Evolutionary conservation across 345 rosid genomes (phyloP), one percentile per base, ranked within the genome.

Genomic region (Populus alba): DNA sequence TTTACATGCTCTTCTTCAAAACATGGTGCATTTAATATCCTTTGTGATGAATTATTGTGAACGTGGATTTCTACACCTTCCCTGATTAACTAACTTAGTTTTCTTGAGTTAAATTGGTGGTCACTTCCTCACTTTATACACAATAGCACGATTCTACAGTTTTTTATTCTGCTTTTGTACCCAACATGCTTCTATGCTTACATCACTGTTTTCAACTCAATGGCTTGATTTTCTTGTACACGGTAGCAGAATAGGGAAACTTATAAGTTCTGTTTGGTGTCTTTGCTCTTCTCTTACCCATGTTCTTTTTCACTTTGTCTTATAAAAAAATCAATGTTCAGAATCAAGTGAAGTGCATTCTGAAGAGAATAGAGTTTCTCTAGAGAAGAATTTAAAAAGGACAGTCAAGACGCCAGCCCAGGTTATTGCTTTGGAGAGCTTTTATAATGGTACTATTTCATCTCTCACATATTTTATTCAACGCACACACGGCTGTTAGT

Each of bases 351-450:
- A 91, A 80, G 83, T 81, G 72, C 92, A 83, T 33, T 83, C 83
- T 68, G 89, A 85, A 82, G 97, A 93, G 77, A 87, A 90, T 74
- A 89, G 86, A 81, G 83, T 82, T 69, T 87, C 92, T 31, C 51
- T 71, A 15, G 98, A 93, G 73, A 89, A 84, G 81, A 87, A 74
- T 77, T 84, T 83, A 49, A 93, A 90, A 73, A 83, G 98, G 76
- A 87, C 70, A 59, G 83, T 90, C 71, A 95, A 95, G 86, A 93
- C 98, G 59, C 94, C 91, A 18, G 77, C 84, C 73, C 99, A 95
- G 89, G 82, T 93, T 74, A 73, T 55, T 70, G 96, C 92, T 65
- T 86, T 95, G 79, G 99, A 95, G 89, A 86, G 81, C 27, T 90
- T 91, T 63, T 95, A 93, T 79, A 83, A 81, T 75, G 99, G 99